Evolutionary conservation across 2,329 filamentous ascomycete species (phyloP), one percentile per base, ranked within the genome.

Genomic region (Penicillium hesseltinei): DNA sequence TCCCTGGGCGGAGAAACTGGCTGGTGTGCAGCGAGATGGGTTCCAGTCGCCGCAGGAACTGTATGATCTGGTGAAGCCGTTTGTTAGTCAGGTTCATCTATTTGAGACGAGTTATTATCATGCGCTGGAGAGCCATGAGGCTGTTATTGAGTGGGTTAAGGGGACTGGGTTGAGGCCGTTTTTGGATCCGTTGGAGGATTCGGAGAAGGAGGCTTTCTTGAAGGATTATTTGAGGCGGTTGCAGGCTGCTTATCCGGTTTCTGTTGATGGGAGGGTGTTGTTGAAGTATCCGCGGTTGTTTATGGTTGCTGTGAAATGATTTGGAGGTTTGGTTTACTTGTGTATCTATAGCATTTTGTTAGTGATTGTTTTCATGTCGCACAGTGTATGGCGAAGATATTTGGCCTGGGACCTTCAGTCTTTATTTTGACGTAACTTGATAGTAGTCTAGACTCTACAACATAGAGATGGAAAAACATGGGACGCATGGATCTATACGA

Each of bases 71-170:
- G 66, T 87, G 2, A 72, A 69, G 0, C 77, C 77, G 19, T 52
- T 79, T 2, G 78, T 76, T 52, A 62, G 69, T 0, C 63, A 61
- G 2, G 73, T 87, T 2, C 73, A 84, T 60, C 67, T 86, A 1
- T 87, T 83, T 81, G 77, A 80, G 43, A 82, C 81, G 1, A 67
- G 71, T 40, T 87, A 87, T 60, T 71, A 79, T 27, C 84, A 86
- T 66, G 68, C 78, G 0, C 66, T 86, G 56, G 72, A 76, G 3
- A 76, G 73, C 23, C 81, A 81, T 21, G 60, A 69, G 13, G 80
- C 75, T 1, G 81, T 87, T 42, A 79, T 86, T 6, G 83, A 85
- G 67, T 87, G 84, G 84, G 80, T 86, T 3, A 81, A 80, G 61
- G 81, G 82, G 0, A 84, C 82, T 0, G 84, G 82, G 0, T 66